A percentile compares a stretch with the other conserved stretches of the same genome.
Evolutionary conservation across 139 green algal species (phyloP).

Genomic region (Closterium sp.): DNA sequence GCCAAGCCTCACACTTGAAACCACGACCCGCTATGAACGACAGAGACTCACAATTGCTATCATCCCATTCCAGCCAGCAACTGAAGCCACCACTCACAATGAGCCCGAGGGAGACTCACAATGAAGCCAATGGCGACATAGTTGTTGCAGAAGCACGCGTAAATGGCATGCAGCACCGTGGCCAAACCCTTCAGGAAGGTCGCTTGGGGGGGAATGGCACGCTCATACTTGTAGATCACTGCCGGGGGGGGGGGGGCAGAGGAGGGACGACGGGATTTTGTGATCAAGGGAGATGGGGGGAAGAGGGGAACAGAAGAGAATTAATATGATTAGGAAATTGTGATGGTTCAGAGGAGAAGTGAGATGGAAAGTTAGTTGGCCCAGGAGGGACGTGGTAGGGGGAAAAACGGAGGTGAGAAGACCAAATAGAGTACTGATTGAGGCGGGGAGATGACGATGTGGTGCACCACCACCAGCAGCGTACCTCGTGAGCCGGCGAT

Average conservation of each 20-base stretch:
- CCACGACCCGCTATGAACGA: not conserved
- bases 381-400: too few relatives aligned
- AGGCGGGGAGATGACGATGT: not conserved
- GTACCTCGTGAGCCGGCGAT: slow-evolving; percentile 39
- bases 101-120: not conserved
- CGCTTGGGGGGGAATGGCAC: not conserved
- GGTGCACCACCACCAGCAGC: not conserved
- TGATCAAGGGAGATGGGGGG: too few relatives aligned
- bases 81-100: not conserved
- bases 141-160: slow-evolving; percentile 12
- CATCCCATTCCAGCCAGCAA: not conserved
- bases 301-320: too few relatives aligned
- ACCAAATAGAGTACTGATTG: not conserved
- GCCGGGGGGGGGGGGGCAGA: not conserved
- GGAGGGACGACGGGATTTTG: not conserved
- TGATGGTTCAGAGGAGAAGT: too few relatives aligned
- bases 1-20: too few relatives aligned
- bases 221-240: slow-evolving; percentile 20
- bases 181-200: not conserved
- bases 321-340: too few relatives aligned
- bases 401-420: too few relatives aligned
- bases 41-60: not conserved
- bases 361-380: too few relatives aligned
- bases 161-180: slow-evolving; percentile 2
- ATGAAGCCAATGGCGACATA: slow-evolving; percentile 28